A percentile compares a stretch with the other conserved stretches of the same genome.
These are phyloP conservation scores for Apiotrichum akiyoshidainum DNA, from an alignment of 1,284 basidiomycete genomes.

Conservation along the genomic window DNA sequence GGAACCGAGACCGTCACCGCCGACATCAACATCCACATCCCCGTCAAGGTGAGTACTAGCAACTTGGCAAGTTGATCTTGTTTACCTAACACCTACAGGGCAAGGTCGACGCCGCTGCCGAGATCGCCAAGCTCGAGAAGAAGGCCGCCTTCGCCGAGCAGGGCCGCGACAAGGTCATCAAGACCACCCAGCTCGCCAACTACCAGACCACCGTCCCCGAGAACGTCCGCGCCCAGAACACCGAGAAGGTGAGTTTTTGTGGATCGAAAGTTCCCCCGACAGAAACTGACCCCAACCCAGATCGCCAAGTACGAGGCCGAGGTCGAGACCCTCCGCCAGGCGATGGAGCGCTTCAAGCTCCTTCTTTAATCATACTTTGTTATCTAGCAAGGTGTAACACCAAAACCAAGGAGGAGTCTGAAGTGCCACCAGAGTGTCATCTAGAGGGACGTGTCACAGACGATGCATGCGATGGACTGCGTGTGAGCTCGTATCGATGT, in stretches of 20 bases:
- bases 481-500: too few relatives aligned
- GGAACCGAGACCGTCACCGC: constrained; percentile 76
- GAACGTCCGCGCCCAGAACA: constrained; percentile 68
- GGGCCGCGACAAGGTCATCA: constrained; percentile 71
- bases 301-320: constrained; percentile 47
- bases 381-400: background rate
- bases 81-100: constrained; percentile 57
- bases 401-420: background rate
- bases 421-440: background rate
- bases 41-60: constrained; percentile 66
- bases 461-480: too few relatives aligned
- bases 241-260: constrained; percentile 65
- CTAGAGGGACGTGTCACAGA: constrained; percentile 2
- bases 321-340: constrained; percentile 46
- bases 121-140: constrained; percentile 83
- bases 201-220: constrained; percentile 76
- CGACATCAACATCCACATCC: constrained; percentile 71
- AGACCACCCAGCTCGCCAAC: constrained; percentile 68
- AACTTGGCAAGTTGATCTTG: background rate
- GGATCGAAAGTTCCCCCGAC: too few relatives aligned
- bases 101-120: constrained; percentile 74
- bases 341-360: constrained; percentile 48
- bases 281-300: constrained; percentile 15
- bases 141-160: constrained; percentile 69
- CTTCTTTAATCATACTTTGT: constrained; percentile 29